Evolutionary conservation across 2,329 filamentous ascomycete genomes (phyloP), one percentile per base, ranked within the genome.

Genomic region (Penicillium palitans): DNA sequence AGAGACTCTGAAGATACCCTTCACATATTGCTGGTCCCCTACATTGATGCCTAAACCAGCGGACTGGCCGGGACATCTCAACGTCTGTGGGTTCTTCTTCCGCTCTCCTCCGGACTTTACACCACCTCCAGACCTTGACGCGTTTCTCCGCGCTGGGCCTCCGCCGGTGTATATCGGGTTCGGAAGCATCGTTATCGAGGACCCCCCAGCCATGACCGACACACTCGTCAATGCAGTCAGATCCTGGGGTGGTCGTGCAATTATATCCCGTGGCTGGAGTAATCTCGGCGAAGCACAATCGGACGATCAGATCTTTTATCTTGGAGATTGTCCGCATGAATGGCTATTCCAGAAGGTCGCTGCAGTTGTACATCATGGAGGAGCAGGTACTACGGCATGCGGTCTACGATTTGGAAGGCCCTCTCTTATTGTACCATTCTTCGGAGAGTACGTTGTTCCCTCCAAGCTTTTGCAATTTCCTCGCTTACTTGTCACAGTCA

Each of bases 271-370:
- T 54, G 82, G 81, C 3, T 84, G 81, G 81, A 78, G 80, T 46
- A 76, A 77, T 15, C 70, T 81, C 24, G 74, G 72, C 45, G 73
- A 70, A 9, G 71, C 71, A 31, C 67, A 61, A 19, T 63, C 57
- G 19, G 61, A 61, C 6, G 44, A 58, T 21, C 71, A 75, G 39
- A 71, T 83, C 15, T 80, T 80, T 58, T 80, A 79, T 63, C 67
- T 85, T 9, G 82, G 76, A 2, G 81, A 84, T 54, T 80, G 78
- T 39, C 83, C 82, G 1, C 81, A 84, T 55, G 80, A 84, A 60
- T 85, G 83, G 83, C 72, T 85, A 0, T 85, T 85, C 64, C 76
- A 81, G 61, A 74, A 78, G n/a, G 81, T 84, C 3, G 76, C 80
- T 0, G 78, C 76, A 37, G 83, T 85, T 0, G 76, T 85, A 0